Base-by-base conservation (phyloP, 2,329 filamentous ascomycete species). In the Leptographium radiaticola region DNA sequence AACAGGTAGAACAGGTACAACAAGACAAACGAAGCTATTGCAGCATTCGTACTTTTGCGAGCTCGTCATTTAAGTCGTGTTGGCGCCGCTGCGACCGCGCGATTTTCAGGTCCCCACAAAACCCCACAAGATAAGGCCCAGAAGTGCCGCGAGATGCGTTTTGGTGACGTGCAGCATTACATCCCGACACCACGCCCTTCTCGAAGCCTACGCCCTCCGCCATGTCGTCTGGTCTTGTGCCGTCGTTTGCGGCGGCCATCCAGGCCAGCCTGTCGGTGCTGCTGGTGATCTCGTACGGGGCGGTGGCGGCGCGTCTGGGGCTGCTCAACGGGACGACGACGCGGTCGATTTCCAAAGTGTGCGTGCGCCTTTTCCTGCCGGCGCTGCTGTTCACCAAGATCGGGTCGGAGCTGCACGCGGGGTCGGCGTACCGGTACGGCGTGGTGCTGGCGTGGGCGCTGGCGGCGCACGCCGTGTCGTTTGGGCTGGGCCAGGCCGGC, bases 241-340 rank as follows among this genome's bases (percentile, higher is more conserved):
- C 64, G 54, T 73, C 72, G 25, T 70, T 74, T 55, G 55, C 73
- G 1, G 71, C 68, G 1, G 73, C 72, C 31, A 63, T 75, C 33
- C 72, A 75, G 61, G 73, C 73, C 31, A 69, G 67, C 49, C 60
- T 75, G 33, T 74, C 72, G 0, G 72, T 75, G 2, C 64, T 75
- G 5, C 66, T 76, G 3, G 71, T 73, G 30, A 71, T 76, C 30
- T 65, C 58, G 20, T 73, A 72, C 54, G 73, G 73, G 16, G 68
- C 64, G 15, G 40, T 72, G 7, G 69, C 72, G 0, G 70, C 70
- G 1, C 62, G 65, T 40, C 62, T 69, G 36, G 62, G 65, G 5
- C 61, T 75, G 2, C 65, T 75, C 6, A 64, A 66, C 40, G 58
- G 63, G 30, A 47, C 54, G 5, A 66, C 61, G 42, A 65, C 70